Evolutionary conservation across 768 basidiomycete species (phyloP), one percentile per base, ranked within the genome.

Genomic region (Amanita rimosa): DNA sequence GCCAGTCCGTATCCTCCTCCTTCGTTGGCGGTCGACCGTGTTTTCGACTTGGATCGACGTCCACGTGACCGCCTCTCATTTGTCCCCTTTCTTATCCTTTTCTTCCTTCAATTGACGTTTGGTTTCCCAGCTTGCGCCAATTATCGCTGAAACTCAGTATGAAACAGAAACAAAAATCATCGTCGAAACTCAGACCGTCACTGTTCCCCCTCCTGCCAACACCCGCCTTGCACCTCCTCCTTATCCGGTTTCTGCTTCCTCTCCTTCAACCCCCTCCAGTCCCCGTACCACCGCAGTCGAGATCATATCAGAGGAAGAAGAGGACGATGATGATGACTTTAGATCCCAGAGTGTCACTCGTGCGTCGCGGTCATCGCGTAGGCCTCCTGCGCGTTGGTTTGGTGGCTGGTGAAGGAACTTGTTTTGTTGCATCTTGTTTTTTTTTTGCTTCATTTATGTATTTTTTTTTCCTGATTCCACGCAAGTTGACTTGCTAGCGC

Each of bases 211-310:
- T 22, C 86, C 87, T 53, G 81, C 85, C 58, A 84, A 78, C 60
- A 88, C 85, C 44, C 85, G 85, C 53, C 74, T 76, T 57, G 87
- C 80, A 51, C 78, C 83, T 24, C 74, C 75, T 56, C 86, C 87
- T 17, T 75, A 78, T 24, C 87, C 87, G 5, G 79, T 83, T 58
- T 74, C 73, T 6, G 70, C 71, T 24, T 76, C 75, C 17, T 66
- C 75, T n/a, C 69, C 74, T 8, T 71, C 76, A 31, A 74, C 75
- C 6, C 71, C 79, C n/a, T 70, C 72, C 4, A 79, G 78, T 60
- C 85, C 84, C 14, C 78, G 77, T 52, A 90, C 87, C 21, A 89
- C 86, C 11, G 76, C 83, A 10, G 40, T 49, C 21, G 83, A 79
- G 54, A 70, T 83, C 36, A 58, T 80, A 35, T 78, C 80, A 31